These are phyloP conservation scores for Oxytropis ochrocephala DNA, from an alignment of 306 rosid genomes.

Conservation along the genomic window DNA sequence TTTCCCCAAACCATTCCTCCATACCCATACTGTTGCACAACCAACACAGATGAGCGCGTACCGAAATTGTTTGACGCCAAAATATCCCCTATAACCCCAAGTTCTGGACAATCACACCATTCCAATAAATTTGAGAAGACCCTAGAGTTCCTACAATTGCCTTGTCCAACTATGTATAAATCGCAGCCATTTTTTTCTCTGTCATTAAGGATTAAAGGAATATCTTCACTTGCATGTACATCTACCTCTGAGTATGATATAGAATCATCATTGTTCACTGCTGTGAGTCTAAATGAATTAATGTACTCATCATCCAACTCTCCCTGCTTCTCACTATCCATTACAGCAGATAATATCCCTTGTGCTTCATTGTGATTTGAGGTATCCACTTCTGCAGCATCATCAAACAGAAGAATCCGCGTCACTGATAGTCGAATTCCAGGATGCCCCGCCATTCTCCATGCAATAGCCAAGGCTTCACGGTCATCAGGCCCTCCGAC, in stretches of 20 bases:
- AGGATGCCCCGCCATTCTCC: constrained; percentile 45
- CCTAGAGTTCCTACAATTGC: constrained; percentile 15
- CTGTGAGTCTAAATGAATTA: constrained; percentile 21
- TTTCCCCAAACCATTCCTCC: constrained; percentile 19
- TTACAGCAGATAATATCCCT: background rate
- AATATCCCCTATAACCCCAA: constrained; percentile 46
- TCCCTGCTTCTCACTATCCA: constrained; percentile 21
- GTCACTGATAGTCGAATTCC: constrained; percentile 28
- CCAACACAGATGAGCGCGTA: constrained; percentile 33
- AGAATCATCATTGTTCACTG: constrained; percentile 14
- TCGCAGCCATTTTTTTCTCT: constrained; percentile 24
- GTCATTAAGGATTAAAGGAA: constrained; percentile 12
- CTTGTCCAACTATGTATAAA: constrained; percentile 48
- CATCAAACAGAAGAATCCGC: constrained; percentile 24
- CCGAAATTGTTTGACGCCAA: constrained; percentile 35
- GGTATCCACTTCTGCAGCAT: constrained; percentile 13
- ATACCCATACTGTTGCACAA: constrained; percentile 43
- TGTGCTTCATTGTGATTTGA: background rate
- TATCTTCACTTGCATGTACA: constrained; percentile 28
- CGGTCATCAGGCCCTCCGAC: constrained; percentile 53
- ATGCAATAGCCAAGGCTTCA: constrained; percentile 51
- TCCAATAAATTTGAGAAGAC: constrained; percentile 17
- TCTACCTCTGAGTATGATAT: constrained; percentile 30
- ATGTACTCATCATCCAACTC: constrained; percentile 36
- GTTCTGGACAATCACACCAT: constrained; percentile 50